A percentile compares a stretch with the other conserved stretches of the same genome.
Conservation (phyloP, 768 basidiomycete genomes). For the Trametes cingulata region DNA sequence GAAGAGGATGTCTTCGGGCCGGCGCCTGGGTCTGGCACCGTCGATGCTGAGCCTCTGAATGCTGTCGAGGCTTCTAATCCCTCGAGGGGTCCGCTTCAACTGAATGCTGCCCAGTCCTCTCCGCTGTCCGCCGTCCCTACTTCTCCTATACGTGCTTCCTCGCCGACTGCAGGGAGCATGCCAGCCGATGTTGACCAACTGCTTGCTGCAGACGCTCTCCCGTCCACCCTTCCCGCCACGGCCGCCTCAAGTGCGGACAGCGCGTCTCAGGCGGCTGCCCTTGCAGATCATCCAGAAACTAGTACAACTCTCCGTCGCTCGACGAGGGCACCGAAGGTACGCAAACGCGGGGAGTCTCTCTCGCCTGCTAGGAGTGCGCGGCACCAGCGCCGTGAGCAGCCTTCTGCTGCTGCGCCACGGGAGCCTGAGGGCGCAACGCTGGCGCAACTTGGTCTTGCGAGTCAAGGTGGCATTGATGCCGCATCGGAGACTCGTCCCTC, state of each 20-base stretch:
- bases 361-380: neutral
- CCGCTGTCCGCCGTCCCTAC: neutral
- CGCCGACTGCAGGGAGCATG: neutral
- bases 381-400: neutral
- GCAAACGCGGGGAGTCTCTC: conserved; percentile 8
- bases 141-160: neutral
- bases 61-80: neutral
- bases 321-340: conserved; percentile 5
- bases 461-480: no score
- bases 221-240: no score
- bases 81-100: neutral
- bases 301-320: conserved; percentile 5
- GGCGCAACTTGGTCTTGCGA: no score
- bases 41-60: neutral
- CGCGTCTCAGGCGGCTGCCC: neutral
- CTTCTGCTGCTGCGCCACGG: neutral
- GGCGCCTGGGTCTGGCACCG: neutral
- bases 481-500: no score
- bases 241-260: no score
- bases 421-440: no score
- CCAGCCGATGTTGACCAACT: neutral
- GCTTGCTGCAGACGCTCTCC: neutral
- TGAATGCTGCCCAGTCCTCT: neutral
- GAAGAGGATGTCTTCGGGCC: conserved; percentile 1
- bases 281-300: neutral